Base-by-base conservation (phyloP, 2,329 filamentous ascomycete species). In the Trichophaea hybrida region DNA sequence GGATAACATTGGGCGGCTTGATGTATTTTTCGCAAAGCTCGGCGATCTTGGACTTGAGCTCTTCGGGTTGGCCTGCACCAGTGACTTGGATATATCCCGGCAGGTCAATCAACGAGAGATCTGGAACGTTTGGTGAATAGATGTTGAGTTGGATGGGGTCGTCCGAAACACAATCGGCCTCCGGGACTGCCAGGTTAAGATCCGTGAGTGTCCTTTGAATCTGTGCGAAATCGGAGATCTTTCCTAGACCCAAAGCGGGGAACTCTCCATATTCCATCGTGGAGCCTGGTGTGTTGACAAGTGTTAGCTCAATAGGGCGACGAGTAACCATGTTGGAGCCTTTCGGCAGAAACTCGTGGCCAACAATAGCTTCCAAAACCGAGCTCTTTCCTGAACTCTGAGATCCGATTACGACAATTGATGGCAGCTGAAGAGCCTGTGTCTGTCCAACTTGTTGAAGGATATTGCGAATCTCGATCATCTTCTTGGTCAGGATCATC, bases 21-120 rank as follows among this genome's bases (percentile, higher is more conserved):
- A 98, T 98, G 70, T 98, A 98, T 74, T 95, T 97, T 73, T 98
- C 93, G 71, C 93, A 98, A 10, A 98, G 81, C 69, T 96, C 89
- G 1, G 87, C 81, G 64, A 98, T 98, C 75, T 94, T 96, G 69
- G 94, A 86, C 74, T 97, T 97, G 57, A 98, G 76, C 72, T 96
- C 85, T 2, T 85, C 75, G 0, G 93, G 93, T 69, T 98, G 93
- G 68, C 95, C 88, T 57, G 88, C 82, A 12, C 90, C 90, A 10
- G 88, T 85, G 35, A 98, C 90, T 70, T 98, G 94, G 58, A 98
- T 98, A 71, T 98, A 98, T 4, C 93, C 93, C 0, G 93, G 93
- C 12, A 98, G 78, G 72, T 98, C 94, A 67, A 97, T 98, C 48
- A 98, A 77, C 1, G 91, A 97, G 10, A 98, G 78, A 70, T 98